A percentile compares a stretch with the other conserved stretches of the same genome.
Evolutionary conservation across 306 rosid genomes (phyloP).

Genomic region (Carpinus viminea): DNA sequence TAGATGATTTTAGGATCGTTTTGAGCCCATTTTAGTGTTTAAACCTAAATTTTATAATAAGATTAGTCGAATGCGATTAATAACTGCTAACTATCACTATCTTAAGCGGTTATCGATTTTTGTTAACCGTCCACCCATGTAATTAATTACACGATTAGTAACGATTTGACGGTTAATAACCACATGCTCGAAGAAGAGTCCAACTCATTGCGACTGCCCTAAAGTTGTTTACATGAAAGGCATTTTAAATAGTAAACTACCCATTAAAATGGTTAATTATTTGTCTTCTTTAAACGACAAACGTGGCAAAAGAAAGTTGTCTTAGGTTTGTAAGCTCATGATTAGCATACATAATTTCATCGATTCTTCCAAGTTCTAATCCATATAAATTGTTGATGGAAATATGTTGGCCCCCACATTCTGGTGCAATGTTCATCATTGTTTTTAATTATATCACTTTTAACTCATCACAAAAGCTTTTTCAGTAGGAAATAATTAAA

Average conservation of each 20-base stretch:
- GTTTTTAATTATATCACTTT: not conserved
- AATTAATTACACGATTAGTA: too few species aligned
- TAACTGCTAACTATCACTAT: too few species aligned
- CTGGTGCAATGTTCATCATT: slow-evolving; percentile 10
- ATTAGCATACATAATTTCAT: slow-evolving; percentile 27
- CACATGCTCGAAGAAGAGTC: too few species aligned
- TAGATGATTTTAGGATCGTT: too few species aligned
- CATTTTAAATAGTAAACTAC: slow-evolving; percentile 26
- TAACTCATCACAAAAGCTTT: not conserved
- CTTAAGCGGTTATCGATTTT: too few species aligned
- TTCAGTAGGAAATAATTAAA: not conserved
- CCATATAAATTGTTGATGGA: not conserved
- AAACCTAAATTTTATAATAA: too few species aligned
- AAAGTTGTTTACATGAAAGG: slow-evolving; percentile 24
- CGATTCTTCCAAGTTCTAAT: slow-evolving; percentile 7
- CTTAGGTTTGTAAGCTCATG: slow-evolving; percentile 43
- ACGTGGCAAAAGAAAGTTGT: slow-evolving; percentile 51
- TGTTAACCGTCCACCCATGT: too few species aligned
- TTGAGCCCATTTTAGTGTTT: too few species aligned
- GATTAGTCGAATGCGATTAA: too few species aligned
- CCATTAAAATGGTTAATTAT: slow-evolving; percentile 34
- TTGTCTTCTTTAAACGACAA: slow-evolving; percentile 55
- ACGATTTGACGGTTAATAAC: too few species aligned
- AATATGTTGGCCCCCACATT: slow-evolving; percentile 23
- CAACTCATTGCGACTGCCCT: not conserved